Evolutionary conservation across 169 alveolate genomes (phyloP).

Genomic region (Plasmodium malariae): DNA sequence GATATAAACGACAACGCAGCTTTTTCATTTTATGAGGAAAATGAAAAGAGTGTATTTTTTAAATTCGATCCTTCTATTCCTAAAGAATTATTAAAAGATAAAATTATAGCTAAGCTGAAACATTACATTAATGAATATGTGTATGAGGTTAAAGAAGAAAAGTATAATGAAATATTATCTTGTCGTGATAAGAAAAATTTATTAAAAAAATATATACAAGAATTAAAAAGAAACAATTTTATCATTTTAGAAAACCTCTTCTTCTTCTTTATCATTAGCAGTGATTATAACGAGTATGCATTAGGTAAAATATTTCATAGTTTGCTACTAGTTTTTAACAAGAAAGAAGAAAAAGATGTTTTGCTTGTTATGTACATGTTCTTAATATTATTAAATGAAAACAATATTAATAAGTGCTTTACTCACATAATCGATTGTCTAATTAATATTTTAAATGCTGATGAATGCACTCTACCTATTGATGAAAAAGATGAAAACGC

Average conservation of each 20-base stretch:
- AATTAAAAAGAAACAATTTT: constrained; percentile 37
- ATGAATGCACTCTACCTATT: constrained; percentile 25
- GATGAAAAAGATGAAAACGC: constrained; percentile 25
- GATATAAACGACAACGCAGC: neutral
- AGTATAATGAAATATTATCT: constrained; percentile 19
- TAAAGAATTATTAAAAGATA: constrained; percentile 10
- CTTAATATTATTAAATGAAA: constrained; percentile 20
- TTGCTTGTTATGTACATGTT: constrained; percentile 24
- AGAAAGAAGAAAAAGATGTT: constrained; percentile 39
- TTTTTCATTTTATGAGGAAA: neutral
- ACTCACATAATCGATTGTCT: constrained; percentile 25
- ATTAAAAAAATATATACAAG: constrained; percentile 50
- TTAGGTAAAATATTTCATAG: constrained; percentile 40
- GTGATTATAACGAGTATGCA: constrained; percentile 43
- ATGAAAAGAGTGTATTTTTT: neutral
- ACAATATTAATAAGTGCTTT: constrained; percentile 24
- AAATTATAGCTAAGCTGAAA: constrained; percentile 4
- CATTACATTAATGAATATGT: constrained; percentile 40
- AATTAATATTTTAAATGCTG: constrained; percentile 24
- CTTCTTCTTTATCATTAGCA: constrained; percentile 12
- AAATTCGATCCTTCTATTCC: constrained; percentile 8
- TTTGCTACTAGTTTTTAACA: constrained; percentile 25
- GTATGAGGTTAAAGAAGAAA: constrained; percentile 23
- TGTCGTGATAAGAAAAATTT: constrained; percentile 35
- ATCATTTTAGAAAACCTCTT: constrained; percentile 32